Conservation (phyloP, 768 basidiomycete genomes). For the Phlegmacium glaucopus region DNA sequence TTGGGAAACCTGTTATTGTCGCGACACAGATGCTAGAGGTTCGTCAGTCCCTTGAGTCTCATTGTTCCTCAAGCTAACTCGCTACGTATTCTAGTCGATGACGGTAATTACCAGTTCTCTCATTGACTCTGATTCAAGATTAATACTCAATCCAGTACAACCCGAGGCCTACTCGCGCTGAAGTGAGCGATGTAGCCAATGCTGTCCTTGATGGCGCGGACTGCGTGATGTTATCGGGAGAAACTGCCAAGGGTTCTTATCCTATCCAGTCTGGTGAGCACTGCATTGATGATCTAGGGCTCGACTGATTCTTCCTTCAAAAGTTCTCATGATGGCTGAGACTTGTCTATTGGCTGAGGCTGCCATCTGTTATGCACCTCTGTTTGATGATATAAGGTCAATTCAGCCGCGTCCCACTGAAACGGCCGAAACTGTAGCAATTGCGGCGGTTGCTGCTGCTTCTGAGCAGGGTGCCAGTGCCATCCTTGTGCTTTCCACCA, state of each 20-base stretch:
- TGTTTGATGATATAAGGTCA: conserved; percentile 84
- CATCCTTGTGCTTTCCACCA: conserved; percentile 94
- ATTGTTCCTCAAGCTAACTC: conserved; percentile 1
- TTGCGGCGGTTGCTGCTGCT: conserved; percentile 94
- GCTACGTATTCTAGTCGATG: conserved; percentile 66
- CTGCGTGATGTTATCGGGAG: conserved; percentile 99
- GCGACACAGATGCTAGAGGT: conserved; percentile 99
- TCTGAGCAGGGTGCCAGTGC: conserved; percentile 93
- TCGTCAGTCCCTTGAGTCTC: conserved; percentile 12
- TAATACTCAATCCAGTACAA: conserved; percentile 66
- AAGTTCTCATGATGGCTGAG: conserved; percentile 99
- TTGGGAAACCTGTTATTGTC: conserved; percentile 96
- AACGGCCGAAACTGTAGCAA: conserved; percentile 93
- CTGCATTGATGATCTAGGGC: conserved; percentile 3
- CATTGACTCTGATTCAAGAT: neutral
- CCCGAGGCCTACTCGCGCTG: conserved; percentile 97
- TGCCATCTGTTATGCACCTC: conserved; percentile 91
- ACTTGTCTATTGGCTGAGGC: conserved; percentile 96
- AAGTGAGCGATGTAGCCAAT: conserved; percentile 98
- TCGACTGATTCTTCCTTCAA: neutral
- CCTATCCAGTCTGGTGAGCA: conserved; percentile 87
- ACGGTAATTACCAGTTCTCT: conserved; percentile 50
- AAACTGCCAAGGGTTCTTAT: conserved; percentile 97
- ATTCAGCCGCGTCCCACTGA: conserved; percentile 85
- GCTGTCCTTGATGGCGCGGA: conserved; percentile 98